Evolutionary conservation across 106 monocot genomes (phyloP).

Genomic region (Iris macrosiphon): DNA sequence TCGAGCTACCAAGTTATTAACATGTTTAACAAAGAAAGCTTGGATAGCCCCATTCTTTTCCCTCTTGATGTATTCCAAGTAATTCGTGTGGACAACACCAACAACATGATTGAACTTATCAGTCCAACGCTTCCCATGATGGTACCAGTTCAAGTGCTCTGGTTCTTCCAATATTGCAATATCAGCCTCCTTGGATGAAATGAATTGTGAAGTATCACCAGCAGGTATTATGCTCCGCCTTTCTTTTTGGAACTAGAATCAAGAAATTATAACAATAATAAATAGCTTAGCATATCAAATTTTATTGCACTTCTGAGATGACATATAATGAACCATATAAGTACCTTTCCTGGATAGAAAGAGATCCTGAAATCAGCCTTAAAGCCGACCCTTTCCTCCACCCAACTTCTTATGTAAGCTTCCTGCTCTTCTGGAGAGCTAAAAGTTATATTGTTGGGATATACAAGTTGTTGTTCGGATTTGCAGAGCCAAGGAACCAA

Average conservation of each 20-base stretch:
- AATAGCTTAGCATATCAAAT: background rate
- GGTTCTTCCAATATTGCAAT: conserved; percentile 98
- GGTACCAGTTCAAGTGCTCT: conserved; percentile 99
- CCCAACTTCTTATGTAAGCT: conserved; percentile 84
- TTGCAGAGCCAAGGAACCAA: conserved; percentile 95
- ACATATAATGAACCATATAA: background rate
- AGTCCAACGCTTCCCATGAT: conserved; percentile 98
- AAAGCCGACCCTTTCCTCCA: conserved; percentile 88
- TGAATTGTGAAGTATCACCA: conserved; percentile 92
- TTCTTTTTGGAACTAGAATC: conserved; percentile 93
- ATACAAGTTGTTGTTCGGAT: conserved; percentile 71
- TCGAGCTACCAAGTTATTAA: conserved; percentile 83
- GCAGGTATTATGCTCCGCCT: conserved; percentile 95
- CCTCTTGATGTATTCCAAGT: conserved; percentile 96
- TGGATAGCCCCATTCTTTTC: conserved; percentile 94
- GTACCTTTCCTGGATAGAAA: conserved; percentile 98
- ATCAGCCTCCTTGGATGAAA: conserved; percentile 85
- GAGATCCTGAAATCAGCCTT: conserved; percentile 92
- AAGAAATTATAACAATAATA: conserved; percentile 9
- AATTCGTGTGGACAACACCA: conserved; percentile 98
- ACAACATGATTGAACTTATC: conserved; percentile 97
- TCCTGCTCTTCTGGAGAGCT: conserved; percentile 88
- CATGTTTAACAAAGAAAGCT: conserved; percentile 94
- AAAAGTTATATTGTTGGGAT: conserved; percentile 73
- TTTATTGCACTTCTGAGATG: background rate